Conservation (phyloP, 169 alveolate genomes). For the Neospora caninum region DNA sequence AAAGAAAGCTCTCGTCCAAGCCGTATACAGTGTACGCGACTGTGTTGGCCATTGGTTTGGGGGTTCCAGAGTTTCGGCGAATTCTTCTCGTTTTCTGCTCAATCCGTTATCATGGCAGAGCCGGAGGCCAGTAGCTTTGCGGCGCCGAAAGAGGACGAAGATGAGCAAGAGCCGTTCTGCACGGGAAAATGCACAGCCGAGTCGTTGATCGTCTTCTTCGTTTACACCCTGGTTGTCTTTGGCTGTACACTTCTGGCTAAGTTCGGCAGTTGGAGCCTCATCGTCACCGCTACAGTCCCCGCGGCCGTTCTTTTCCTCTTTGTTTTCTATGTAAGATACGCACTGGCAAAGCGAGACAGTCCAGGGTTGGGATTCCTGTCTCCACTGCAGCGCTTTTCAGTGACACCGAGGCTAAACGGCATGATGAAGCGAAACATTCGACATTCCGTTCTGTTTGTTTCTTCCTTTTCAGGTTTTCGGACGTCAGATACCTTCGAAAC, state of each 20-base stretch:
- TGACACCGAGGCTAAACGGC: not conserved
- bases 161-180: not conserved
- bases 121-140: not conserved
- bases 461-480: not conserved
- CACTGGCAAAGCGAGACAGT: not conserved
- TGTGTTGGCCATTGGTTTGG: too few species aligned
- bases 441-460: not conserved
- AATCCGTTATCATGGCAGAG: not conserved
- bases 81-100: not conserved
- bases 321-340: not conserved
- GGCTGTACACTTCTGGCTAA: not conserved
- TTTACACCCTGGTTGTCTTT: not conserved
- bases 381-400: not conserved
- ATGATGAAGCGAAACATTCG: not conserved
- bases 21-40: not conserved
- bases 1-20: not conserved
- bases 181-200: slow-evolving; percentile 37
- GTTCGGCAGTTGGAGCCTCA: not conserved
- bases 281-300: not conserved
- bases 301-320: not conserved
- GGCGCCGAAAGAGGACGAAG: not conserved
- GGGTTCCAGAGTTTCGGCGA: too few species aligned
- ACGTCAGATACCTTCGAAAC: not conserved
- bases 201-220: not conserved
- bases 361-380: not conserved